phyloP scores from a whole-genome alignment of 306 rosid species.

The Dryas octopetala region DNA sequence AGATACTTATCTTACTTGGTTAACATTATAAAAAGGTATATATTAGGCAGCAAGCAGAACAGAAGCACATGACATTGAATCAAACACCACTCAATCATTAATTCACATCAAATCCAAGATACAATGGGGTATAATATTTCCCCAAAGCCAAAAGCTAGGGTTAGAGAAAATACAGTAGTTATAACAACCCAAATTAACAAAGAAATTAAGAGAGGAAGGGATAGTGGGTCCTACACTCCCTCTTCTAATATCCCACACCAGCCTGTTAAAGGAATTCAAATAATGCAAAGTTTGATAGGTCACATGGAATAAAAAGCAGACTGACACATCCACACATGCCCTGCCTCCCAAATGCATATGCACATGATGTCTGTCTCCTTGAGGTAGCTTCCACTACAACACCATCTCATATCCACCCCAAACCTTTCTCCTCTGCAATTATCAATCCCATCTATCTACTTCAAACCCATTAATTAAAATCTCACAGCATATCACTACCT shows the following conservation, averaged over 20 bases:
- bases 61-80: slow-evolving; percentile 44
- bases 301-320: slow-evolving; percentile 78
- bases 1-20: slow-evolving; percentile 38
- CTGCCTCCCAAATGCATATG: slow-evolving; percentile 68
- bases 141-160: slow-evolving; percentile 33
- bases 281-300: slow-evolving; percentile 57
- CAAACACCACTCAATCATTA: slow-evolving; percentile 45
- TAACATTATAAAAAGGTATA: slow-evolving; percentile 22
- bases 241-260: slow-evolving; percentile 51
- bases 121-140: slow-evolving; percentile 29
- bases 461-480: slow-evolving; percentile 25
- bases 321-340: slow-evolving; percentile 84
- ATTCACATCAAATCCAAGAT: slow-evolving; percentile 48
- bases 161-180: slow-evolving; percentile 25
- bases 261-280: slow-evolving; percentile 70
- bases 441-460: slow-evolving; percentile 20
- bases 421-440: slow-evolving; percentile 27
- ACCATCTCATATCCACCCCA: slow-evolving; percentile 24
- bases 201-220: slow-evolving; percentile 25
- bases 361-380: slow-evolving; percentile 70
- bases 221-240: slow-evolving; percentile 46
- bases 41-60: neutral
- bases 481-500: slow-evolving; percentile 8
- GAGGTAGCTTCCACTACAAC: slow-evolving; percentile 7
- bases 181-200: slow-evolving; percentile 36